These are phyloP conservation scores for Paracamarosporium sp. DNA, from an alignment of 2,329 filamentous ascomycete genomes.

Conservation along the genomic window DNA sequence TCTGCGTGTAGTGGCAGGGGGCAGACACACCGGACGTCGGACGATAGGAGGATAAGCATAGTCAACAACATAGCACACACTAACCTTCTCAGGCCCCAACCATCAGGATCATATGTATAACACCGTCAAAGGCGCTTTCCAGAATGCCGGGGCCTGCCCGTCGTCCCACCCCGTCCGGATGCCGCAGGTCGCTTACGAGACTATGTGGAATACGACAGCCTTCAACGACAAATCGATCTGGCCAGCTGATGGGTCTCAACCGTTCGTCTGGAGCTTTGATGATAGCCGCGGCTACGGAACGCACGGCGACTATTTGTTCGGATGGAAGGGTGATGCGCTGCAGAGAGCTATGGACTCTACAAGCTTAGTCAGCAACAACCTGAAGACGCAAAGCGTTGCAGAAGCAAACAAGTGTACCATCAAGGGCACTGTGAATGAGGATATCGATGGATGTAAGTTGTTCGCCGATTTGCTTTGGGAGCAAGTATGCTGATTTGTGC, in stretches of 20 bases:
- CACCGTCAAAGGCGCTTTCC: slow-evolving; percentile 29
- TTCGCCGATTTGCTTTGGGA: not conserved
- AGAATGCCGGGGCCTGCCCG: slow-evolving; percentile 27
- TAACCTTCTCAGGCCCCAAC: slow-evolving; percentile 46
- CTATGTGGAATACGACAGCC: slow-evolving; percentile 38
- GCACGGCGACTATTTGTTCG: slow-evolving; percentile 34
- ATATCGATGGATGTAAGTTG: slow-evolving; percentile 14
- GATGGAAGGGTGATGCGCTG: slow-evolving; percentile 32
- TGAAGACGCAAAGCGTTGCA: slow-evolving; percentile 23
- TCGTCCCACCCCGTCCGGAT: slow-evolving; percentile 32
- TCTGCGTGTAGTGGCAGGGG: too few species aligned
- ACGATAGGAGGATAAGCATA: too few species aligned
- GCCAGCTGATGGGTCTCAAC: slow-evolving; percentile 29
- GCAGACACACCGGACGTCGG: too few species aligned
- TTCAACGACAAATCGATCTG: slow-evolving; percentile 38
- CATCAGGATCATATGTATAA: slow-evolving; percentile 50
- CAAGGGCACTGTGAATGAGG: slow-evolving; percentile 5
- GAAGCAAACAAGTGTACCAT: slow-evolving; percentile 9
- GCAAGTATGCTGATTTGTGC: not conserved
- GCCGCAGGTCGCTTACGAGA: slow-evolving; percentile 36
- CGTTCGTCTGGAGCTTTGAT: slow-evolving; percentile 20
- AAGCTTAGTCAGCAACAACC: slow-evolving; percentile 29
- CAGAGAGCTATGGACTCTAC: slow-evolving; percentile 27
- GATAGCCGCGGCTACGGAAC: slow-evolving; percentile 33
- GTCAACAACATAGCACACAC: too few species aligned